These are phyloP conservation scores for Diacronema lutheri DNA, from an alignment of 78 protist genomes.

Conservation along the genomic window DNA sequence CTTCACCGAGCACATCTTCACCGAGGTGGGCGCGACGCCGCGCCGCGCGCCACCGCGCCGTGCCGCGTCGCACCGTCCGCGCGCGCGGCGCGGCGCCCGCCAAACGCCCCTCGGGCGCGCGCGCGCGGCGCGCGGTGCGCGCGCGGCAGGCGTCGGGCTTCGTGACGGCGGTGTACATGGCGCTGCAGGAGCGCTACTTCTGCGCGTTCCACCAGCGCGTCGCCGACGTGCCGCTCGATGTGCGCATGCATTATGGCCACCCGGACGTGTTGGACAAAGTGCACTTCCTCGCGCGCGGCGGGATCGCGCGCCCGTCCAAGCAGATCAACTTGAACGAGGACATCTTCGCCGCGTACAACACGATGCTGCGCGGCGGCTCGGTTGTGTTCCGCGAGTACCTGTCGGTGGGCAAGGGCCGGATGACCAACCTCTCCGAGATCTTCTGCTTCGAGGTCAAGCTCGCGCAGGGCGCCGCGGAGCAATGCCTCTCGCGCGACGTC, in stretches of 20 bases:
- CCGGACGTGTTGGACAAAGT: constrained; percentile 38
- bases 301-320: constrained; percentile 3
- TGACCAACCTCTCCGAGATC: constrained; percentile 18
- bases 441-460: constrained; percentile 10
- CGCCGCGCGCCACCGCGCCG: too few relatives aligned
- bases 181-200: constrained; percentile 33
- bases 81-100: too few relatives aligned
- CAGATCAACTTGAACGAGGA: constrained; percentile 27
- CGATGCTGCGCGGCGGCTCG: constrained; percentile 2
- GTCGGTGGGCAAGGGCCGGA: constrained; percentile 20
- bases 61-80: too few relatives aligned
- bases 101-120: too few relatives aligned
- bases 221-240: constrained; percentile 21
- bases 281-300: constrained; percentile 23
- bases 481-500: constrained; percentile 7
- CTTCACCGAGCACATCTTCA: constrained; percentile 35
- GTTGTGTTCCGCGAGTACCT: constrained; percentile 17
- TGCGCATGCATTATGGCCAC: constrained; percentile 37
- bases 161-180: constrained; percentile 16
- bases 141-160: not conserved
- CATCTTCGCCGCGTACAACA: constrained; percentile 28
- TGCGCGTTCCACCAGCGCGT: constrained; percentile 20
- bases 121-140: not conserved
- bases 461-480: constrained; percentile 4
- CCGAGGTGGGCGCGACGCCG: not conserved